A percentile compares a stretch with the other conserved stretches of the same genome.
Conservation (phyloP, 208 protist species). For the Wallacemonas sp. region DNA sequence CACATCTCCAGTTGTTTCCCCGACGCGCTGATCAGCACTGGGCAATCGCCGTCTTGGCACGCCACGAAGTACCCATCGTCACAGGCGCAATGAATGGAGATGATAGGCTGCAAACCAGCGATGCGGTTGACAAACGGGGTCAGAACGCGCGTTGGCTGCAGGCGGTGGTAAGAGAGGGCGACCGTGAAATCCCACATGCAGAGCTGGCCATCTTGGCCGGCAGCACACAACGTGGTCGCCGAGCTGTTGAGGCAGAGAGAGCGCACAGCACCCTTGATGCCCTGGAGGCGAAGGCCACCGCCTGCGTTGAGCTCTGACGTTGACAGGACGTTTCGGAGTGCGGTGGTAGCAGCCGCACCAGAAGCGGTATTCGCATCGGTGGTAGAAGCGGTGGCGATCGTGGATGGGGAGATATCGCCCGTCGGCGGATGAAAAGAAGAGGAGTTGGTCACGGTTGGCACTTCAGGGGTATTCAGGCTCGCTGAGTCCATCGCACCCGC, state of each 20-base stretch:
- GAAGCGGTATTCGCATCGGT: background rate
- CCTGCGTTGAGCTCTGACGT: background rate
- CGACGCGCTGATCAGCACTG: constrained; percentile 45
- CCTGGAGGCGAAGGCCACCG: constrained; percentile 32
- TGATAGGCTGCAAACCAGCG: constrained; percentile 69
- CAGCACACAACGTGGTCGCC: constrained; percentile 58
- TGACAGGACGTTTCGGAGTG: background rate
- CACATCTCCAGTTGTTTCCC: constrained; percentile 66
- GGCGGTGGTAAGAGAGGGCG: constrained; percentile 33
- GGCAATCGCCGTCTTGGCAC: constrained; percentile 77
- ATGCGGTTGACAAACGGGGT: constrained; percentile 85
- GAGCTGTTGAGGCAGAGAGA: constrained; percentile 51
- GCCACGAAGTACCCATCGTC: constrained; percentile 70
- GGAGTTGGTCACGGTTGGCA: background rate
- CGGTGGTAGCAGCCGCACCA: too few species aligned
- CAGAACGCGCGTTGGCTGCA: constrained; percentile 66
- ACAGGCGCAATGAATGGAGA: constrained; percentile 40
- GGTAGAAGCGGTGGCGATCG: constrained; percentile 1
- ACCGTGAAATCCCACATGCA: constrained; percentile 79
- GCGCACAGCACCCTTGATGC: constrained; percentile 56
- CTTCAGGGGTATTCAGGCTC: background rate
- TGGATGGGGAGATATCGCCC: background rate
- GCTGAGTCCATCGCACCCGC: background rate
- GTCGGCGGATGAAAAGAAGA: background rate
- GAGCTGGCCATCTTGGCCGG: constrained; percentile 67